These are phyloP conservation scores for Cercophora newfieldiana DNA, from an alignment of 495 filamentous ascomycete genomes.

Conservation along the genomic window DNA sequence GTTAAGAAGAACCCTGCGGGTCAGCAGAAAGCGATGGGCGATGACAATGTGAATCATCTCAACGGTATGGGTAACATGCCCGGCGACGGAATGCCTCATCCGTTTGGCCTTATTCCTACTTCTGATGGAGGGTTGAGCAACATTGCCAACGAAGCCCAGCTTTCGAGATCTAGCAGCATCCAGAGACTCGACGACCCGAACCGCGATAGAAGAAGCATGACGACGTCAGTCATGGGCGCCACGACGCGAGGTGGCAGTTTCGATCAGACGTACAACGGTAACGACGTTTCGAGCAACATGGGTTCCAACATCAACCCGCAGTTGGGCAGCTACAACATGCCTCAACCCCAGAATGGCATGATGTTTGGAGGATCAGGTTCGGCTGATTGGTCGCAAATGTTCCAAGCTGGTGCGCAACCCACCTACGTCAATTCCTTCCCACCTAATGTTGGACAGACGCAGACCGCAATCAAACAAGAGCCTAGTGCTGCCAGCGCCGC, in stretches of 20 bases:
- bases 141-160: conserved; percentile 54
- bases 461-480: conserved; percentile 55
- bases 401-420: conserved; percentile 65
- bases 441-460: conserved; percentile 54
- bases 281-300: conserved; percentile 53
- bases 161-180: conserved; percentile 60
- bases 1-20: conserved; percentile 68
- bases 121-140: conserved; percentile 51
- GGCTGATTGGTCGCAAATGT: conserved; percentile 70
- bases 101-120: conserved; percentile 47
- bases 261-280: conserved; percentile 52
- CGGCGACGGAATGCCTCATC: conserved; percentile 51
- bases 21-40: conserved; percentile 56
- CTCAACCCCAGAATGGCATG: conserved; percentile 51
- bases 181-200: conserved; percentile 52
- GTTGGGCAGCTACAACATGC: conserved; percentile 57
- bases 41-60: conserved; percentile 53
- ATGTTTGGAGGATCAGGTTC: conserved; percentile 50
- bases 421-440: conserved; percentile 61
- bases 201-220: conserved; percentile 56
- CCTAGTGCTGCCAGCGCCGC: conserved; percentile 38
- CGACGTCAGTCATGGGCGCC: conserved; percentile 42
- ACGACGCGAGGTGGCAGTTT: conserved; percentile 41
- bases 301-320: conserved; percentile 57
- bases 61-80: conserved; percentile 54